phyloP scores from a whole-genome alignment of 495 filamentous ascomycete genomes.

The Aspergillus incahuasiensis region DNA sequence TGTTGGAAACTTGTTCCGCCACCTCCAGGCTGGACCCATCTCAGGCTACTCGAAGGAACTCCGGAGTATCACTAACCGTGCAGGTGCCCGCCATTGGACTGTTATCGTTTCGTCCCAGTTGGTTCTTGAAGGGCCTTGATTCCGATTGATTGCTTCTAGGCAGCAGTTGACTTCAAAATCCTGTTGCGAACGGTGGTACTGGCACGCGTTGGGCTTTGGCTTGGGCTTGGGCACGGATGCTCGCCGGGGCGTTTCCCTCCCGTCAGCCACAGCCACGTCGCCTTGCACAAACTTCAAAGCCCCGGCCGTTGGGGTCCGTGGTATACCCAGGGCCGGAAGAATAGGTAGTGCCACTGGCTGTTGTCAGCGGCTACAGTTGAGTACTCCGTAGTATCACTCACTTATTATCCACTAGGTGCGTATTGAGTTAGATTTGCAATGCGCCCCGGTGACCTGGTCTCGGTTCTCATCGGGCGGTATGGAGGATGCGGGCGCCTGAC shows the following conservation, averaged over 20 bases:
- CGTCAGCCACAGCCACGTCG: slow-evolving; percentile 6
- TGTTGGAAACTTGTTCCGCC: neutral
- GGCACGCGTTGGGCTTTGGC: too few species aligned
- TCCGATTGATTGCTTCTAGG: neutral
- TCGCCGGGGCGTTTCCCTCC: neutral
- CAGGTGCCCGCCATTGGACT: neutral
- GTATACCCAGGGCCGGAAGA: neutral
- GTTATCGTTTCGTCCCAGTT: neutral
- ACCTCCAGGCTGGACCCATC: neutral
- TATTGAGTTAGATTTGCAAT: too few species aligned
- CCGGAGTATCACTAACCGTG: too few species aligned
- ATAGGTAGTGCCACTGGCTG: too few species aligned
- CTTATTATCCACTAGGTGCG: too few species aligned
- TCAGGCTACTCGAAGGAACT: neutral
- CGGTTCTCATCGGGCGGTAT: too few species aligned
- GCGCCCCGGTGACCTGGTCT: neutral
- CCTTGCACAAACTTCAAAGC: neutral
- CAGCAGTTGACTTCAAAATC: neutral
- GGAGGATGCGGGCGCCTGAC: neutral
- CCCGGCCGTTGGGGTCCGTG: neutral
- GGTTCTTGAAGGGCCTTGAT: neutral
- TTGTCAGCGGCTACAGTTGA: too few species aligned
- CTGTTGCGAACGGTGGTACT: neutral
- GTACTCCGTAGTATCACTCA: too few species aligned
- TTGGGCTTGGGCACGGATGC: neutral